A percentile compares a stretch with the other conserved stretches of the same genome.
phyloP scores from a whole-genome alignment of 108 stramenopile genomes.

The Nannochloropsis oceanica region DNA sequence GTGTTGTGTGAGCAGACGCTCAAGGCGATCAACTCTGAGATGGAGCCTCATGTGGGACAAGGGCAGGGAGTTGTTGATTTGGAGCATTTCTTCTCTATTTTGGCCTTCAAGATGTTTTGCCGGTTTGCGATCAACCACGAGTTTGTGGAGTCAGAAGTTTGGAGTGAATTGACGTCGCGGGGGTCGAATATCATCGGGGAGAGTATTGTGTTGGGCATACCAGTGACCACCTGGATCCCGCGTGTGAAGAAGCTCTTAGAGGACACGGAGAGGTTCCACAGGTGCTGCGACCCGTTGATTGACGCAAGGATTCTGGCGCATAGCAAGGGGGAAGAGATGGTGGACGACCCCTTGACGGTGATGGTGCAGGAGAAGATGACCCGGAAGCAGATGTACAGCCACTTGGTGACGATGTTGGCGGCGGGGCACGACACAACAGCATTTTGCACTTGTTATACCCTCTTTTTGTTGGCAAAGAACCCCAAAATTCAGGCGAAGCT shows the following conservation, averaged over 20 bases:
- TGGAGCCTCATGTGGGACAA: background rate
- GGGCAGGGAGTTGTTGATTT: constrained; percentile 4
- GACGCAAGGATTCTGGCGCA: background rate
- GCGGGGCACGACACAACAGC: constrained; percentile 38
- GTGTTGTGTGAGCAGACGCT: background rate
- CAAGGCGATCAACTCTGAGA: background rate
- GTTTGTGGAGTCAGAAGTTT: background rate
- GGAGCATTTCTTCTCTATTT: constrained; percentile 7
- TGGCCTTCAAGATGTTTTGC: background rate
- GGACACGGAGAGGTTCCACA: background rate
- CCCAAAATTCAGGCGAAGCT: constrained; percentile 21
- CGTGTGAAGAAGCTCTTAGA: background rate
- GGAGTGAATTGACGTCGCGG: background rate
- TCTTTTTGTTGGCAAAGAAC: constrained; percentile 9
- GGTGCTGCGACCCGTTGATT: background rate
- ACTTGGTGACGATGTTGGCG: constrained; percentile 18
- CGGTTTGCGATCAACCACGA: background rate
- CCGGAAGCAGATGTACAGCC: constrained; percentile 5
- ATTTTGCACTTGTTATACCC: constrained; percentile 21
- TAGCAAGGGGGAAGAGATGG: background rate
- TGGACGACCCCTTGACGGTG: constrained; percentile 17
- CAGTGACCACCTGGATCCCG: constrained; percentile 11
- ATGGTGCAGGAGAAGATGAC: constrained; percentile 4
- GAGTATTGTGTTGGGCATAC: constrained; percentile 15
- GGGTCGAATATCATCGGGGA: constrained; percentile 16